phyloP scores from a whole-genome alignment of 129 eudicot species.

The Helianthus tuberosus region DNA sequence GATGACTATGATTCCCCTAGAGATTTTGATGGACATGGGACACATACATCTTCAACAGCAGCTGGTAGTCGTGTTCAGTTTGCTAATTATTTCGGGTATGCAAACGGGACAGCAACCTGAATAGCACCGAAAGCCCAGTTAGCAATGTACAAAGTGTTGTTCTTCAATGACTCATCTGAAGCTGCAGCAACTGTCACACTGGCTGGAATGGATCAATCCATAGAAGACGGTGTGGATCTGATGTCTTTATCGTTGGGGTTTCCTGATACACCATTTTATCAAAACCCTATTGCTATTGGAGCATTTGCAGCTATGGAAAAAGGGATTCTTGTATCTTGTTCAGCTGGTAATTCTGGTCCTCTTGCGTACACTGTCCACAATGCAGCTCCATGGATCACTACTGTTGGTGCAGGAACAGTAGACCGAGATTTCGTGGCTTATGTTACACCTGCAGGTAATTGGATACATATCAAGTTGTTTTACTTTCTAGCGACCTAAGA shows the following conservation, averaged over 20 bases:
- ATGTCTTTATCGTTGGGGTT: slow-evolving; percentile 48
- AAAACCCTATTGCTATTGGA: slow-evolving; percentile 48
- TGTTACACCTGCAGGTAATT: slow-evolving; percentile 30
- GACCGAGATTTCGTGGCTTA: slow-evolving; percentile 39
- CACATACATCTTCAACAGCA: slow-evolving; percentile 57
- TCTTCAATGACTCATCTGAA: slow-evolving; percentile 24
- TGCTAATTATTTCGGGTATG: slow-evolving; percentile 48
- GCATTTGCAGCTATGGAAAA: slow-evolving; percentile 54
- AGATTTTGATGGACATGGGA: slow-evolving; percentile 52
- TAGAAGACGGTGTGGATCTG: slow-evolving; percentile 53
- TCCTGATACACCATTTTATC: slow-evolving; percentile 35
- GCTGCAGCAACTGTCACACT: slow-evolving; percentile 50
- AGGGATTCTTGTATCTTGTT: slow-evolving; percentile 47
- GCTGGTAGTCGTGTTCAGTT: slow-evolving; percentile 35
- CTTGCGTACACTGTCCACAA: slow-evolving; percentile 37
- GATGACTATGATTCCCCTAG: slow-evolving; percentile 56
- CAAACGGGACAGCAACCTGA: slow-evolving; percentile 50
- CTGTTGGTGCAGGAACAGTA: slow-evolving; percentile 48
- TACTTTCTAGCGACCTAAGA: too few relatives aligned
- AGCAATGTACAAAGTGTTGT: slow-evolving; percentile 58
- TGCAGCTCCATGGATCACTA: slow-evolving; percentile 57
- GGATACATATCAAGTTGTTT: too few relatives aligned
- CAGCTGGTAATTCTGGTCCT: slow-evolving; percentile 56
- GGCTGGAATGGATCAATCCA: slow-evolving; percentile 56
- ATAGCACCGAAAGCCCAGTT: slow-evolving; percentile 54